phyloP scores from a whole-genome alignment of 2,329 filamentous ascomycete genomes.

The Phyllosticta paracitricarpa region DNA sequence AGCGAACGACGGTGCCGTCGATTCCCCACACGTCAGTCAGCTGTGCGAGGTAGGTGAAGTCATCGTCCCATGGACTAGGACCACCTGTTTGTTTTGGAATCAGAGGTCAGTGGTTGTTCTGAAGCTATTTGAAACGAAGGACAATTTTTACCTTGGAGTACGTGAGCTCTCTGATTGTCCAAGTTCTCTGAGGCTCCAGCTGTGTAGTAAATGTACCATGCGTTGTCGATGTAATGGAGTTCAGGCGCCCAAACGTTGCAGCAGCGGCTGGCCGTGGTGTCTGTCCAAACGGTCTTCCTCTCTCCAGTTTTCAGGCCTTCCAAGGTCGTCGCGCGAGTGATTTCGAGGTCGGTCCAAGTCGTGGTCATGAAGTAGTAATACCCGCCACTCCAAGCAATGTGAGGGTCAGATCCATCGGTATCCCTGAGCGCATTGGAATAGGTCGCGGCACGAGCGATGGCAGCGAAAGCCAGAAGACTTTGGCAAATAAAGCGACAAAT shows the following conservation, averaged over 20 bases:
- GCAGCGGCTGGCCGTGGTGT: slow-evolving; percentile 36
- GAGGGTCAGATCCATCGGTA: slow-evolving; percentile 43
- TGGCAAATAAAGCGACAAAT: slow-evolving; percentile 3
- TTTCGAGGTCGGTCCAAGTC: slow-evolving; percentile 45
- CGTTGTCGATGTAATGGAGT: slow-evolving; percentile 23
- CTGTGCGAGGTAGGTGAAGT: slow-evolving; percentile 40
- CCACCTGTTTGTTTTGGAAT: slow-evolving; percentile 31
- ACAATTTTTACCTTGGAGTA: slow-evolving; percentile 36
- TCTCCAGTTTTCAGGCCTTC: slow-evolving; percentile 45
- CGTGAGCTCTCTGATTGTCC: slow-evolving; percentile 42
- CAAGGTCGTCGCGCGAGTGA: slow-evolving; percentile 45
- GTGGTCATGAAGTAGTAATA: slow-evolving; percentile 51
- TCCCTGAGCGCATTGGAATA: slow-evolving; percentile 45
- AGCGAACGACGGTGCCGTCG: slow-evolving; percentile 44
- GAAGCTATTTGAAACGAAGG: background rate
- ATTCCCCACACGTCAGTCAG: slow-evolving; percentile 43
- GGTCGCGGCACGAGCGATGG: slow-evolving; percentile 23
- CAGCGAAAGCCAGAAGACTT: slow-evolving; percentile 1
- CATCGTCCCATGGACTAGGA: slow-evolving; percentile 39
- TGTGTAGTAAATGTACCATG: slow-evolving; percentile 50
- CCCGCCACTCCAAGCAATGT: slow-evolving; percentile 42
- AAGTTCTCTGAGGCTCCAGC: slow-evolving; percentile 38
- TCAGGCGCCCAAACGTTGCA: slow-evolving; percentile 46
- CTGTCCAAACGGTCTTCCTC: slow-evolving; percentile 42
- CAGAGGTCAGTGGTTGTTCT: background rate